Conservation (phyloP, 2,329 filamentous ascomycete species). For the Coniochaeta sp. region DNA sequence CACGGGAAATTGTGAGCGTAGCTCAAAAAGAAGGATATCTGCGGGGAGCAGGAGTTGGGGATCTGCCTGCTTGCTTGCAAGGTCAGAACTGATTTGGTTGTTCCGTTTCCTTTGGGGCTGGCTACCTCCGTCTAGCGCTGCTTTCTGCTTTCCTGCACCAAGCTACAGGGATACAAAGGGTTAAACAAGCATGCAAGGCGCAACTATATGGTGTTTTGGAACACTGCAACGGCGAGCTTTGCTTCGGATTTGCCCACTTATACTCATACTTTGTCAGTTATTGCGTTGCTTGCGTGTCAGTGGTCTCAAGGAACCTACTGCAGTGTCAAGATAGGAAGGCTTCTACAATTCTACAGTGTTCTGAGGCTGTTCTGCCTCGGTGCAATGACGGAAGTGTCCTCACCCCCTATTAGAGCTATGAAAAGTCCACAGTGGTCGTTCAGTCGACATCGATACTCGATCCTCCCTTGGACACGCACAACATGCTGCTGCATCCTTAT, state of each 20-base stretch:
- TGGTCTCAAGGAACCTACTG: background rate
- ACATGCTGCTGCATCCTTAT: background rate
- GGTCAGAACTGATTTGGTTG: too few species aligned
- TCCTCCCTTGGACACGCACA: background rate
- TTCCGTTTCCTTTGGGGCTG: too few species aligned
- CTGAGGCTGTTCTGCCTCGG: background rate
- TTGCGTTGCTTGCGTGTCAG: background rate
- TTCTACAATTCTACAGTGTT: background rate
- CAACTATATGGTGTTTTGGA: background rate
- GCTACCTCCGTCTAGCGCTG: background rate
- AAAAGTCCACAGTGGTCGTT: background rate
- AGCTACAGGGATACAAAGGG: background rate
- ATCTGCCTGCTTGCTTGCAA: background rate
- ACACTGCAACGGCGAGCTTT: background rate
- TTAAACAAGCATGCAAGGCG: background rate
- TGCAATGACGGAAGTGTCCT: background rate
- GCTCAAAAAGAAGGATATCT: background rate
- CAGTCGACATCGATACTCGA: background rate
- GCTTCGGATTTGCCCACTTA: background rate
- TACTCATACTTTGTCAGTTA: background rate
- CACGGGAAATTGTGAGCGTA: slow-evolving; percentile 43
- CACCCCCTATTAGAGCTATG: background rate
- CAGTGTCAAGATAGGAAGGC: background rate
- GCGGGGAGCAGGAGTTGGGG: background rate
- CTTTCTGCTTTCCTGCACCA: background rate